Evolutionary conservation across 352 stramenopile species (phyloP).

Genomic region (Hyaloperonospora arabidopsidis): DNA sequence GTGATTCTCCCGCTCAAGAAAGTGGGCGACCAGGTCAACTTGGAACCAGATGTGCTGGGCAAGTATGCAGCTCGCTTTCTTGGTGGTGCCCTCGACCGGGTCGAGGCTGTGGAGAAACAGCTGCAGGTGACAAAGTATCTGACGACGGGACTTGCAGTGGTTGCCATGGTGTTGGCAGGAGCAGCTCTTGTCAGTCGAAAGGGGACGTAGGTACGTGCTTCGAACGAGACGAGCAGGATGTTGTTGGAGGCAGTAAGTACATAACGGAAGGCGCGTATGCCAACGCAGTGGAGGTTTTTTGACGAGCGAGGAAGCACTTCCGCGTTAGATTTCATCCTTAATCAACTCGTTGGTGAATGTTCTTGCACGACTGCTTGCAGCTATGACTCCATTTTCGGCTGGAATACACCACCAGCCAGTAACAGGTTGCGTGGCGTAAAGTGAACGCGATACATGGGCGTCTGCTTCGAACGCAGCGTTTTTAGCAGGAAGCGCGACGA

Average conservation of each 20-base stretch:
- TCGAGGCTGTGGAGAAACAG: conserved; percentile 56
- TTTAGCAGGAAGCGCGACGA: conserved; percentile 74
- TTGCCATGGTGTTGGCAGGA: conserved; percentile 23
- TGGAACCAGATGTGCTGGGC: conserved; percentile 88
- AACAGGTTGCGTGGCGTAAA: conserved; percentile 80
- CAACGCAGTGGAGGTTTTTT: too few relatives aligned
- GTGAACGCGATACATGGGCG: conserved; percentile 72
- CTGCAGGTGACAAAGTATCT: conserved; percentile 30
- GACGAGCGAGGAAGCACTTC: conserved; percentile 4
- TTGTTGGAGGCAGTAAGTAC: too few relatives aligned
- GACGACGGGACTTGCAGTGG: conserved; percentile 24
- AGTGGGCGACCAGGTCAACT: conserved; percentile 83
- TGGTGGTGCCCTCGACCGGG: conserved; percentile 42
- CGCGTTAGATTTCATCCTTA: conserved; percentile 20
- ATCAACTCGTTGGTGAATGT: conserved; percentile 14
- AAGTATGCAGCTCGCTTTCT: conserved; percentile 87
- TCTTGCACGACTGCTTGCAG: conserved; percentile 5
- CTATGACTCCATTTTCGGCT: conserved; percentile 49
- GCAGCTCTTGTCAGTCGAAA: conserved; percentile 28
- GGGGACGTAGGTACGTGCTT: conserved; percentile 6
- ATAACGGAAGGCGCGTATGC: too few relatives aligned
- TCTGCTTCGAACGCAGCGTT: conserved; percentile 81
- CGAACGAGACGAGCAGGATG: not conserved
- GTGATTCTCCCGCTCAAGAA: conserved; percentile 93
- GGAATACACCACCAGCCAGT: conserved; percentile 63